These are phyloP conservation scores for Pyrenophora graminea DNA, from an alignment of 2,329 filamentous ascomycete species.

Conservation along the genomic window DNA sequence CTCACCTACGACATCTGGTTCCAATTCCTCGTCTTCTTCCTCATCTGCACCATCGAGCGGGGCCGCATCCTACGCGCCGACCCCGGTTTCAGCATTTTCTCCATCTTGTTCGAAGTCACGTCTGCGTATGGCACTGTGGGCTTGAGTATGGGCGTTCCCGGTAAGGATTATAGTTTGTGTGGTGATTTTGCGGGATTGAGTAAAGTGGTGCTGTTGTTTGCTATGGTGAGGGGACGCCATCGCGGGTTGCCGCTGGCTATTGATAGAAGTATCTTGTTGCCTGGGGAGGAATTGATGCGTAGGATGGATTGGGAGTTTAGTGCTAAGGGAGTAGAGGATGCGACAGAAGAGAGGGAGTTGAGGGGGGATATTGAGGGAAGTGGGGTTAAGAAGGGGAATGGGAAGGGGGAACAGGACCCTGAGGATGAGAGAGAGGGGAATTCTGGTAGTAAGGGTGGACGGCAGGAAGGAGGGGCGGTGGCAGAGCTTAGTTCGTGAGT, in stretches of 20 bases:
- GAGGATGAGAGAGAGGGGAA: too few species aligned
- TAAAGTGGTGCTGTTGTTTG: slow-evolving; percentile 62
- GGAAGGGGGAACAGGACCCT: too few species aligned
- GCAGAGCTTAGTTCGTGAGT: too few species aligned
- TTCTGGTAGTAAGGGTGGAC: too few species aligned
- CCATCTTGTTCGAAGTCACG: slow-evolving; percentile 59
- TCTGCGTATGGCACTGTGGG: slow-evolving; percentile 67
- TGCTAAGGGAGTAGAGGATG: slow-evolving; percentile 18
- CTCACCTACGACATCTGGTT: slow-evolving; percentile 70
- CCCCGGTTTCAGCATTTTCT: slow-evolving; percentile 36
- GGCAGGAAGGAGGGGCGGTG: too few species aligned
- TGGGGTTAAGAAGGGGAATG: too few species aligned
- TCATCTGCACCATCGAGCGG: slow-evolving; percentile 65
- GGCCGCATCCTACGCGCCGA: slow-evolving; percentile 53
- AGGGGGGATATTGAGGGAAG: too few species aligned
- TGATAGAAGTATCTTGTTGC: slow-evolving; percentile 38
- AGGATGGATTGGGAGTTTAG: slow-evolving; percentile 38
- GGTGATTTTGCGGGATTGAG: slow-evolving; percentile 60
- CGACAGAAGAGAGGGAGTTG: background rate
- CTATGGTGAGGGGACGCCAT: slow-evolving; percentile 54
- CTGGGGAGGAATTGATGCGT: slow-evolving; percentile 42
- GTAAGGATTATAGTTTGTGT: slow-evolving; percentile 59
- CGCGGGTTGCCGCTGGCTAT: slow-evolving; percentile 38
- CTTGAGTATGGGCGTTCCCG: slow-evolving; percentile 61
- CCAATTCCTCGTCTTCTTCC: slow-evolving; percentile 63